phyloP scores from a whole-genome alignment of 371 early-diverging fungal species.

The Haplosporangium sp. region DNA sequence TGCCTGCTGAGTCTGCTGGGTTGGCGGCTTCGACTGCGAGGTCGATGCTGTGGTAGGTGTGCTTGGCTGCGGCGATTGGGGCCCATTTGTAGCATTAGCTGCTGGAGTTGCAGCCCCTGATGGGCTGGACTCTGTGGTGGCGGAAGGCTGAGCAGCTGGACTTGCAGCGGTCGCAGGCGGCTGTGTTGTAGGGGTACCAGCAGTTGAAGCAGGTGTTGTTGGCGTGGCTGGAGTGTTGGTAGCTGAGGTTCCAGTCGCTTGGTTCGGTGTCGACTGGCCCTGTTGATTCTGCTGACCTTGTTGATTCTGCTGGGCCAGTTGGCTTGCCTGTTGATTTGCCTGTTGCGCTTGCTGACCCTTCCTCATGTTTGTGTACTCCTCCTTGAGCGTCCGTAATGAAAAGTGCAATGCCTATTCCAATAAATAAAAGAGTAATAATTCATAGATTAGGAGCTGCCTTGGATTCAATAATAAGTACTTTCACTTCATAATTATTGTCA shows the following conservation, averaged over 20 bases:
- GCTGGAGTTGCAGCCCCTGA: conserved; percentile 31
- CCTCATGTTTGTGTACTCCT: conserved; percentile 78
- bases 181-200: conserved; percentile 27
- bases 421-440: neutral
- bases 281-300: conserved; percentile 18
- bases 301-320: conserved; percentile 19
- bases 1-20: conserved; percentile 17
- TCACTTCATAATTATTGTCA: neutral
- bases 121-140: conserved; percentile 21
- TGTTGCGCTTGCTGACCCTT: conserved; percentile 58
- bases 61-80: conserved; percentile 44
- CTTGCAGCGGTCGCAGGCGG: conserved; percentile 12
- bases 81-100: conserved; percentile 23
- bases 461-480: no score
- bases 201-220: conserved; percentile 25
- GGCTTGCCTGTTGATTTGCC: conserved; percentile 6
- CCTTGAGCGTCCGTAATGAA: conserved; percentile 91
- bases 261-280: conserved; percentile 30
- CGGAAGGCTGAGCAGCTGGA: conserved; percentile 29
- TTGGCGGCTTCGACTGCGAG: conserved; percentile 7
- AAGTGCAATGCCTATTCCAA: conserved; percentile 86
- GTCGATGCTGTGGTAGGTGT: conserved; percentile 18
- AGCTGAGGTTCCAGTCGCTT: conserved; percentile 12
- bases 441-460: no score
- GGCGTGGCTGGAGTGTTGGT: conserved; percentile 43